A percentile compares a stretch with the other conserved stretches of the same genome.
Evolutionary conservation across 2,329 filamentous ascomycete genomes (phyloP).

Genomic region (Calonectria crousiana): DNA sequence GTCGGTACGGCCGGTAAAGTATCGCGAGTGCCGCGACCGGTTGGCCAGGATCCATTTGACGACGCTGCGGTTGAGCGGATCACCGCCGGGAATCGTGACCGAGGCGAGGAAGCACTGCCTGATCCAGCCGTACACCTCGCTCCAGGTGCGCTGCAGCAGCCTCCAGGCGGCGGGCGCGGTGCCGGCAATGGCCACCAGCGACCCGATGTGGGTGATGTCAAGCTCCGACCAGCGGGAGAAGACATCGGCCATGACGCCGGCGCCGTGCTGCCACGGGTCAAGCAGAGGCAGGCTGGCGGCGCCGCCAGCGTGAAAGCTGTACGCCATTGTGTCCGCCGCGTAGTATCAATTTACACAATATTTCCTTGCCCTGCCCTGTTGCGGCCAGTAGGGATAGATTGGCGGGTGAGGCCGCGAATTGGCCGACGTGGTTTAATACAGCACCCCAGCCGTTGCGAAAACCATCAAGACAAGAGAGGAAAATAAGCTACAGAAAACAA

Average conservation of each 20-base stretch:
- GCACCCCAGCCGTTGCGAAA: background rate
- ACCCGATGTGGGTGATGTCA: slow-evolving; percentile 59
- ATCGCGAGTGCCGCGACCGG: slow-evolving; percentile 53
- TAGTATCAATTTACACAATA: background rate
- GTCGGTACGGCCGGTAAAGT: slow-evolving; percentile 59
- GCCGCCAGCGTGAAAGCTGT: slow-evolving; percentile 38
- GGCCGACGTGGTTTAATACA: background rate
- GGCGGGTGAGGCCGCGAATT: slow-evolving; percentile 3
- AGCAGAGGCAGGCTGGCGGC: slow-evolving; percentile 34
- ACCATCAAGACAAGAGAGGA: background rate
- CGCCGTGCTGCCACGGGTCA: slow-evolving; percentile 48
- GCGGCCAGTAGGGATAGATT: background rate
- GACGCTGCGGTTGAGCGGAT: slow-evolving; percentile 59
- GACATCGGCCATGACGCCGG: slow-evolving; percentile 52
- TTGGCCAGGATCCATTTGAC: slow-evolving; percentile 59
- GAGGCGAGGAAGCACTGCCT: slow-evolving; percentile 58
- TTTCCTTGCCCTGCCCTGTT: background rate
- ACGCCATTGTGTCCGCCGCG: slow-evolving; percentile 29
- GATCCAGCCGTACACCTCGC: slow-evolving; percentile 55
- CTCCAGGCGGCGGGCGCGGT: slow-evolving; percentile 55
- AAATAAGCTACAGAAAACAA: background rate
- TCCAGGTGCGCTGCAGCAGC: slow-evolving; percentile 51
- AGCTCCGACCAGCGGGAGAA: slow-evolving; percentile 57
- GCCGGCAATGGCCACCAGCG: slow-evolving; percentile 58
- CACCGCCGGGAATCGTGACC: slow-evolving; percentile 57